A percentile compares a stretch with the other conserved stretches of the same genome.
Evolutionary conservation across 345 rosid genomes (phyloP).

Genomic region (Geranium brycei): DNA sequence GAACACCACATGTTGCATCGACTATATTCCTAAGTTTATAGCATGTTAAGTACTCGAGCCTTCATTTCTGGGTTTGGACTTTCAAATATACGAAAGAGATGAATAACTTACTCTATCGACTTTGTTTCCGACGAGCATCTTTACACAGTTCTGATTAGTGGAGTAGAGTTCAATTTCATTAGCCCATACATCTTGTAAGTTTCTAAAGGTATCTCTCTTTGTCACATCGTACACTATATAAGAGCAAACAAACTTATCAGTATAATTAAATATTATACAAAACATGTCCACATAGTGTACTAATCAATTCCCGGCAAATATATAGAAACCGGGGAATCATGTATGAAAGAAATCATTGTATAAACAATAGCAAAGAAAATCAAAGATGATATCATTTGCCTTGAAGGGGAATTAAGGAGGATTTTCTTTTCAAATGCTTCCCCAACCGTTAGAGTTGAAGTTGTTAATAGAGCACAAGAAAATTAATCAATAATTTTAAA

Average conservation of each 20-base stretch:
- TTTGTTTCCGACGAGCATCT: constrained; percentile 88
- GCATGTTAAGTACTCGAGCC: too few species aligned
- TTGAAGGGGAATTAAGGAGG: not conserved
- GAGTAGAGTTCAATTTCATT: constrained; percentile 80
- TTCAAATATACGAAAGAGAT: not conserved
- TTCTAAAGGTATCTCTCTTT: constrained; percentile 71
- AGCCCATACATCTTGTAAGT: constrained; percentile 75
- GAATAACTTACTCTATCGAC: constrained; percentile 57
- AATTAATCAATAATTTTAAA: not conserved
- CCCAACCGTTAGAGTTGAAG: too few species aligned
- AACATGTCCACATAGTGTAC: not conserved
- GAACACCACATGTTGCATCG: too few species aligned
- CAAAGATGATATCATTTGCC: too few species aligned
- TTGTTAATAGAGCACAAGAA: not conserved
- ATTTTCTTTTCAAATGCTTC: not conserved
- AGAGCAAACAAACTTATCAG: not conserved
- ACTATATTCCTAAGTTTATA: too few species aligned
- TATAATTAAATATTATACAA: not conserved
- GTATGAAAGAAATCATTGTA: too few species aligned
- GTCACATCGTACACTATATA: constrained; percentile 75
- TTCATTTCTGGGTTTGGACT: not conserved
- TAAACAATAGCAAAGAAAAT: too few species aligned
- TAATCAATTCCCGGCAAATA: not conserved
- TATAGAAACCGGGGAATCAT: too few species aligned
- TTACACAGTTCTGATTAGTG: constrained; percentile 70